Evolutionary conservation across 805 yeast species (phyloP), one percentile per base, ranked within the genome.

Genomic region (Suhomyces prunicola): DNA sequence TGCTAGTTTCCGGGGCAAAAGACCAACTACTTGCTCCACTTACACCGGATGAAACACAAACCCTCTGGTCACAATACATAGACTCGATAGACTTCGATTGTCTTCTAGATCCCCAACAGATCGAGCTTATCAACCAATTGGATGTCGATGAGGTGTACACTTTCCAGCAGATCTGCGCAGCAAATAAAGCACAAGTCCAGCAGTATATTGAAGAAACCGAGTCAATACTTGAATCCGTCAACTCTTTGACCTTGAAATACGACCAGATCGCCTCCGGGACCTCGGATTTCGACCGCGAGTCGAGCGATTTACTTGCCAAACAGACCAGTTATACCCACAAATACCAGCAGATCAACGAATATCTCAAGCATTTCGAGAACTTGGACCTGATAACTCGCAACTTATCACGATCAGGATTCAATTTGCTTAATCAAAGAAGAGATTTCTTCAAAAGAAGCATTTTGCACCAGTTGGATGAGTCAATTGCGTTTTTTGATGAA

Each of bases 301-400:
- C 90, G 1, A 77, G 79, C 23, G 63, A 71, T 9, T 71, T 87
- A 51, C 71, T 85, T 48, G 65, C 66, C 1, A 77, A 78, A 51
- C 81, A 85, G 47, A 64, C 67, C 1, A 70, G 71, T 12, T 73
- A 81, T 50, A 69, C 70, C 17, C 55, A 57, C 1, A 70, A 84
- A 40, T 73, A 79, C 29, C 60, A 64, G 0, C 81, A 79, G 3
- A 66, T 90, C 23, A 72, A 77, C 17, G 50, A 60, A 1, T 77
- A 81, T 47, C 74, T 93, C 52, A 66, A 73, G 17, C 76, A 83
- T 50, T 92, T 90, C 65, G 91, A 87, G 57, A 75, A 82, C 19
- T 72, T 93, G 50, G 96, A 90, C 50, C 72, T 80, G 3, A 85
- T 90, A 41, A 86, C 89, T 36, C 79, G 83, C 52, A 77, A 78